Conservation (phyloP, 108 stramenopile genomes). For the Discostella pseudostelligera region DNA sequence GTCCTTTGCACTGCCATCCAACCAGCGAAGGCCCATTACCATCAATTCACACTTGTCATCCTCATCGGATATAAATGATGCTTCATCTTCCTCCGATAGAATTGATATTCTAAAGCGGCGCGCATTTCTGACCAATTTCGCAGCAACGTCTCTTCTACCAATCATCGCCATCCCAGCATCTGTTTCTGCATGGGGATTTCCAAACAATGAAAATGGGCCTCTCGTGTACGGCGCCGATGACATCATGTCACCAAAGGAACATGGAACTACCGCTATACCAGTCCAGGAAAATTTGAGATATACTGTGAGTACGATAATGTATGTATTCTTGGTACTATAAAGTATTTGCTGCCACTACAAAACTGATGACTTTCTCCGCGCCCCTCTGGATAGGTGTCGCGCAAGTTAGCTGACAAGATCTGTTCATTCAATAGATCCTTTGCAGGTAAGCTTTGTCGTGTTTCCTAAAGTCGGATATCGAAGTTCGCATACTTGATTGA, state of each 20-base stretch:
- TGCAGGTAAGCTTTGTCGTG: too few species aligned
- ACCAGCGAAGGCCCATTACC: not conserved
- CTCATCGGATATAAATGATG: too few species aligned
- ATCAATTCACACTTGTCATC: not conserved
- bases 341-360: too few species aligned
- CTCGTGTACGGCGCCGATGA: slow-evolving; percentile 43
- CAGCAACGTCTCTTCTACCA: slow-evolving; percentile 11
- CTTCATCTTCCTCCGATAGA: not conserved
- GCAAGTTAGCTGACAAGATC: slow-evolving; percentile 68
- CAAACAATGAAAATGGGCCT: slow-evolving; percentile 24
- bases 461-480: too few species aligned
- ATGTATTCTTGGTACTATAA: too few species aligned
- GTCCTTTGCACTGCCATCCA: too few species aligned
- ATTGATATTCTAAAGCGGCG: slow-evolving; percentile 17
- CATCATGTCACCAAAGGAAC: slow-evolving; percentile 62
- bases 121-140: slow-evolving; percentile 26
- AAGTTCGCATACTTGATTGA: too few species aligned
- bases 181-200: slow-evolving; percentile 18
- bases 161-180: slow-evolving; percentile 10
- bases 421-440: slow-evolving; percentile 73
- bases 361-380: too few species aligned
- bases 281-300: slow-evolving; percentile 71
- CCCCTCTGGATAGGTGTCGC: too few species aligned
- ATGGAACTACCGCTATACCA: slow-evolving; percentile 63
- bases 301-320: too few species aligned